Evolutionary conservation across 495 filamentous ascomycete species (phyloP).

Genomic region (Parathielavia appendiculata): DNA sequence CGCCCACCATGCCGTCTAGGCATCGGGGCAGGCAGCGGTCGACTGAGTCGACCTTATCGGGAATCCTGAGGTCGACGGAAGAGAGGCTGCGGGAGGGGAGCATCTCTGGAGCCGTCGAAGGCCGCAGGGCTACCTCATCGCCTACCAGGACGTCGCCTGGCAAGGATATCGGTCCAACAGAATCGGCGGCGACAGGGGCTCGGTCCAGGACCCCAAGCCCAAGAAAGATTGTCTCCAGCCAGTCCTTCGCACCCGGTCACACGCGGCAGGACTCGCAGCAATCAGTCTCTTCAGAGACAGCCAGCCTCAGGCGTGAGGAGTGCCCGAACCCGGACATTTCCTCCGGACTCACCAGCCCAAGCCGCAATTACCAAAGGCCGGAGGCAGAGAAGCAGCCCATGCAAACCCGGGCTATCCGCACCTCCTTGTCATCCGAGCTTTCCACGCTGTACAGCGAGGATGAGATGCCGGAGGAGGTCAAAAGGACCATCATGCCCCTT

Average conservation of each 20-base stretch:
- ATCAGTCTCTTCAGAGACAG: constrained; percentile 34
- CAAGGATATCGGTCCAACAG: background rate
- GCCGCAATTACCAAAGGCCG: constrained; percentile 21
- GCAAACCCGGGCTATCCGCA: constrained; percentile 27
- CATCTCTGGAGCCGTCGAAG: background rate
- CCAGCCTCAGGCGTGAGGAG: constrained; percentile 29
- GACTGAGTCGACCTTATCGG: constrained; percentile 39
- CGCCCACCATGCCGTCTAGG: constrained; percentile 21
- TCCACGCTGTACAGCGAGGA: constrained; percentile 45
- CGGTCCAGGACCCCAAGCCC: constrained; percentile 23
- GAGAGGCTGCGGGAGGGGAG: constrained; percentile 38
- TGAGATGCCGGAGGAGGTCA: constrained; percentile 29
- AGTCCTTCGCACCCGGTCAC: constrained; percentile 9
- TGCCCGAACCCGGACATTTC: constrained; percentile 13
- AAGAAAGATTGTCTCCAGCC: constrained; percentile 1
- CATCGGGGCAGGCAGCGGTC: constrained; percentile 26
- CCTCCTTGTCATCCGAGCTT: constrained; percentile 37
- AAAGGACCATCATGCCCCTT: constrained; percentile 14
- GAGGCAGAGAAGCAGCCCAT: constrained; percentile 9
- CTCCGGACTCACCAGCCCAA: constrained; percentile 25
- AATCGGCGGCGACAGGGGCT: background rate
- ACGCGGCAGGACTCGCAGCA: constrained; percentile 30
- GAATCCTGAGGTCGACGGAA: constrained; percentile 42
- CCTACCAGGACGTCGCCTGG: background rate
- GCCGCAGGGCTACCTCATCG: background rate